Base-by-base conservation (phyloP, 1,284 basidiomycete species). In the Cutaneotrichosporon sp. region DNA sequence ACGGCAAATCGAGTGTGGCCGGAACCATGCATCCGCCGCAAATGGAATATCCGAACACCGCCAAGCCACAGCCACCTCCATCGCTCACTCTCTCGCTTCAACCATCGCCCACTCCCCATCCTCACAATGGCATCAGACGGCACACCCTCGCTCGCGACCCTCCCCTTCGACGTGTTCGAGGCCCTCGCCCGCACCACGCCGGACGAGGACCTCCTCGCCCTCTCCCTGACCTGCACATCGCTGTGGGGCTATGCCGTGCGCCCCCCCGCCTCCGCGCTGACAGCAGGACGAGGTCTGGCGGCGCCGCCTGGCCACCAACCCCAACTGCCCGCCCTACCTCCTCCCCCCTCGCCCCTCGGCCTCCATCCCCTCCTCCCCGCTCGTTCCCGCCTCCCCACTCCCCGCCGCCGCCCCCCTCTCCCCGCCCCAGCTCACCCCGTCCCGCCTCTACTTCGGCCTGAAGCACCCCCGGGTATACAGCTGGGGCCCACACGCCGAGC, bases 401-500 rank as follows among this genome's bases (percentile, higher is more conserved):
- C n/a, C n/a, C n/a, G n/a, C n/a, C n/a, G n/a, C n/a, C n/a, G 9
- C 4, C 34, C 34, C 34, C 16, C 34, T 36, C 5, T 13, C 11
- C 16, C 34, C 14, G 5, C 34, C 11, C 16, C 34, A 14, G 34
- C 34, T 36, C 11, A 36, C 34, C 5, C 16, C 34, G 13, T 52
- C 50, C 2, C 50, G 50, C 31, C 50, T 52, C 20, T 52, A 52
- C 50, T 52, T 52, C 20, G 50, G 50, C n/a, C 50, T 52, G 1
- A 33, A 34, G 11, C 33, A 34, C 20, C 50, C 50, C 10, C n/a
- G 33, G 9, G 31, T 52, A 9, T 52, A 22, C 50, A 22, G n/a
- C 5, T 52, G 50, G 50, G 50, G 50, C n/a, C 50, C 50, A 4
- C 50, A 52, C 18, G 50, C 33, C 50, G 50, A 52, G 31, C 50